Base-by-base conservation (phyloP, 225 moss, liverwort and hornwort species). In the Anthoceros angustus region DNA sequence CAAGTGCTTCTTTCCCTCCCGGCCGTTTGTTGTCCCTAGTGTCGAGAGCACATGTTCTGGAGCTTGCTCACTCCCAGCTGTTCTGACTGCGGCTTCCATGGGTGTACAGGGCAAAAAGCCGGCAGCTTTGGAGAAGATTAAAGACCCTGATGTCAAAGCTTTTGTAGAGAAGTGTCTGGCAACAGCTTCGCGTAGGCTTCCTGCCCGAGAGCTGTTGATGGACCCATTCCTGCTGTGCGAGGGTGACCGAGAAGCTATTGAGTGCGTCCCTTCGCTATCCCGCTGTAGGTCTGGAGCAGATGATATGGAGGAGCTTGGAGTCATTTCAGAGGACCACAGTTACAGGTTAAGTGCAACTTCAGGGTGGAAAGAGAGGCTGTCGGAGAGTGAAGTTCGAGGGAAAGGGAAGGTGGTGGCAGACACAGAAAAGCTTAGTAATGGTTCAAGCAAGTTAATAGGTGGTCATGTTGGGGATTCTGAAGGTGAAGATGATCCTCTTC, bases 91-190 rank as follows among this genome's bases (percentile, higher is more conserved):
- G 5, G 12, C 38, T 39, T 39, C 12, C 5, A 16, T 14, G 4
- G 63, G 25, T 14, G 41, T 69, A 21, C 75, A 92, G 88, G 95
- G 95, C 7, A 98, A 84, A 78, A 98, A 92, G 75, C 91, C 91
- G 42, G 91, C 86, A 70, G 86, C 91, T 41, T 70, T 98, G 46
- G 83, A 80, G 67, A 92, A 86, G 75, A 88, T 98, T 62, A 92
- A 83, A 70, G 94, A 95, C 68, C 79, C 80, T 66, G 80, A 84
- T 10, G 91, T 95, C 26, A 83, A 81, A 66, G 88, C 82, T 49
- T 98, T 98, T 76, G 88, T 91, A 42, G 85, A 91, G 72, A 91
- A 86, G 70, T 98, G 95, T 71, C 72, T 98, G 24, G 80, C 87
- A 55, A 77, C 88, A 68, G 91, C 91, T 5, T 92, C 92, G 14